Evolutionary conservation across 148 eudicot genomes (phyloP).

Genomic region (Mesembryanthemum crystallinum): DNA sequence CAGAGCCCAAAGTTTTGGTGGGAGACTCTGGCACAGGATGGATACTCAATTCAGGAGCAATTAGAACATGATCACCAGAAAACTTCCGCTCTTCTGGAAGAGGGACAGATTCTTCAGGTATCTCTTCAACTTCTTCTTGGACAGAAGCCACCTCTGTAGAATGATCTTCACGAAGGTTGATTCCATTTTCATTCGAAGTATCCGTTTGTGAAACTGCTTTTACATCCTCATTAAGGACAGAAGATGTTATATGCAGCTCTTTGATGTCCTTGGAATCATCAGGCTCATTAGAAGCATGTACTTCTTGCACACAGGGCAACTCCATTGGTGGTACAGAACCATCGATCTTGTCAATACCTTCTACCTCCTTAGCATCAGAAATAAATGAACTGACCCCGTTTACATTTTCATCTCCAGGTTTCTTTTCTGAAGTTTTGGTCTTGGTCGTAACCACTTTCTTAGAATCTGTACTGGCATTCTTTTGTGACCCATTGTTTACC

Average conservation of each 20-base stretch:
- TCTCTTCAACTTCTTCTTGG: conserved; percentile 22
- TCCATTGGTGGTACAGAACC: conserved; percentile 14
- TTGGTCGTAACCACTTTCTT: conserved; percentile 35
- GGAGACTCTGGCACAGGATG: conserved; percentile 36
- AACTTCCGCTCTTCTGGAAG: conserved; percentile 17
- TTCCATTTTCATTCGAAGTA: conserved; percentile 25
- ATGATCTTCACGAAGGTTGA: conserved; percentile 22
- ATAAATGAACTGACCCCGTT: conserved; percentile 24
- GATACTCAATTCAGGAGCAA: conserved; percentile 18
- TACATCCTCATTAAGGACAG: conserved; percentile 33
- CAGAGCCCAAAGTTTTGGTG: conserved; percentile 18
- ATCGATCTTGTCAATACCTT: conserved; percentile 2
- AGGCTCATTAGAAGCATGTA: conserved; percentile 14
- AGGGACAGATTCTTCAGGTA: conserved; percentile 20
- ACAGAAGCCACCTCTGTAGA: conserved; percentile 16
- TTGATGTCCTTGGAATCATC: conserved; percentile 37
- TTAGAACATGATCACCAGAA: conserved; percentile 24
- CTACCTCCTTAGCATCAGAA: conserved; percentile 27
- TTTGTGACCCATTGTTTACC: conserved; percentile 24
- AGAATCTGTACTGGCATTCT: conserved; percentile 26
- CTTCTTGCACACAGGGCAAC: conserved; percentile 15
- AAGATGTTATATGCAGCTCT: conserved; percentile 44
- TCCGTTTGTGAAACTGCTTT: conserved; percentile 13
- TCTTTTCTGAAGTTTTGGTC: conserved; percentile 33
- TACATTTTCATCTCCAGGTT: conserved; percentile 19